phyloP scores from a whole-genome alignment of 2,329 filamentous ascomycete genomes.

The Grosmannia huntii region DNA sequence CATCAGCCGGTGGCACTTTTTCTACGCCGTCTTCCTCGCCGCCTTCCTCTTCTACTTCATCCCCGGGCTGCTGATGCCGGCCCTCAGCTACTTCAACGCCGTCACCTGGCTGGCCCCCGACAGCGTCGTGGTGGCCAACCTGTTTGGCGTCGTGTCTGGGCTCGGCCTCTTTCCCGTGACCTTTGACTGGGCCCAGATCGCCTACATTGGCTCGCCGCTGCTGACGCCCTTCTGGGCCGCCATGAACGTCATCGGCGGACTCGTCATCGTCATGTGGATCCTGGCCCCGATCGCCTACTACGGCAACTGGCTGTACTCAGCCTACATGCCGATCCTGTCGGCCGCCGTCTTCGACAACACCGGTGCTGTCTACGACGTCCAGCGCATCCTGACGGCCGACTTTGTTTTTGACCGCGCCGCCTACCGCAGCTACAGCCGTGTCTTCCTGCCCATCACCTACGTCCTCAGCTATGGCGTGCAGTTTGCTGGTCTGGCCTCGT shows the following conservation, averaged over 20 bases:
- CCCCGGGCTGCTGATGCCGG: constrained; percentile 69
- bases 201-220: constrained; percentile 74
- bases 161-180: constrained; percentile 74
- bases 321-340: constrained; percentile 79
- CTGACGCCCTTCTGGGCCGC: constrained; percentile 79
- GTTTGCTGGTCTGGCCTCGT: constrained; percentile 67
- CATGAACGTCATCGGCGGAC: constrained; percentile 69
- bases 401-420: constrained; percentile 67
- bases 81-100: constrained; percentile 79
- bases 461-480: constrained; percentile 77
- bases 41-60: constrained; percentile 77
- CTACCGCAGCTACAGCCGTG: constrained; percentile 69
- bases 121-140: constrained; percentile 73
- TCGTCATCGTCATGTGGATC: constrained; percentile 77
- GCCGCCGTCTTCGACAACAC: constrained; percentile 77
- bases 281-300: constrained; percentile 72
- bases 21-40: constrained; percentile 57
- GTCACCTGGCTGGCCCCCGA: constrained; percentile 81
- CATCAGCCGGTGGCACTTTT: constrained; percentile 74
- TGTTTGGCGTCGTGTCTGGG: constrained; percentile 78
- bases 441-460: constrained; percentile 79
- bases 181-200: constrained; percentile 86
- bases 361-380: constrained; percentile 68
- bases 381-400: constrained; percentile 62
- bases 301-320: constrained; percentile 63